Percentiles rank a stretch among this genome's conserved stretches.
These are phyloP conservation scores for Yamadazyma atmosphaerica DNA, from an alignment of 1,139 yeast species.

Conservation along the genomic window DNA sequence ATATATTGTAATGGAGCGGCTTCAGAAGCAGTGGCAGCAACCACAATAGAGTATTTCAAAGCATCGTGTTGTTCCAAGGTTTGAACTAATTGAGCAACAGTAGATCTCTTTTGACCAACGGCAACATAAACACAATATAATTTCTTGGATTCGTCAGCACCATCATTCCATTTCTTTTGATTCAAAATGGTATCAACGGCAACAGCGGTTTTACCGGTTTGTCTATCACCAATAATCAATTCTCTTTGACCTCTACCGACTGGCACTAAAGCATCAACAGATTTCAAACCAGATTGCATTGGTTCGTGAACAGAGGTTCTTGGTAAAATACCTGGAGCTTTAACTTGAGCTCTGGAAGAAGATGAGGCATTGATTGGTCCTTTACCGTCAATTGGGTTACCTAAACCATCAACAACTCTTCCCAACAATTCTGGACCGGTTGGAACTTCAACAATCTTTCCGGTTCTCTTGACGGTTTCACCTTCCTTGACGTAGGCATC, in stretches of 20 bases:
- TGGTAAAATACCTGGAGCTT: constrained; percentile 99
- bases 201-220: constrained; percentile 99
- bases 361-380: constrained; percentile 92
- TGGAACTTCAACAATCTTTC: constrained; percentile 98
- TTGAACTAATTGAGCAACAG: constrained; percentile 99
- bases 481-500: constrained; percentile 99
- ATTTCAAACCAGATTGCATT: constrained; percentile 99
- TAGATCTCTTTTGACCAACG: constrained; percentile 99
- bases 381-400: constrained; percentile 99
- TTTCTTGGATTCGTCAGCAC: constrained; percentile 93
- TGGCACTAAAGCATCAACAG: constrained; percentile 99
- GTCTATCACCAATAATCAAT: constrained; percentile 99
- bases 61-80: constrained; percentile 98
- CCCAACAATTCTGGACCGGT: constrained; percentile 98
- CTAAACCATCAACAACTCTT: constrained; percentile 99
- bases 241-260: constrained; percentile 99
- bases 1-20: constrained; percentile 99
- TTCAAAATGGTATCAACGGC: constrained; percentile 97
- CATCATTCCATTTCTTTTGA: constrained; percentile 98
- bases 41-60: constrained; percentile 94
- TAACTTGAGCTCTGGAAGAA: constrained; percentile 94
- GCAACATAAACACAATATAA: constrained; percentile 99
- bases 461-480: constrained; percentile 99
- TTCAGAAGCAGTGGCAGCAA: constrained; percentile 99
- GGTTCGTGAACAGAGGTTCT: constrained; percentile 99